These are phyloP conservation scores for Triticum dicoccoides DNA, from an alignment of 176 grass and related monocot species.

Conservation along the genomic window DNA sequence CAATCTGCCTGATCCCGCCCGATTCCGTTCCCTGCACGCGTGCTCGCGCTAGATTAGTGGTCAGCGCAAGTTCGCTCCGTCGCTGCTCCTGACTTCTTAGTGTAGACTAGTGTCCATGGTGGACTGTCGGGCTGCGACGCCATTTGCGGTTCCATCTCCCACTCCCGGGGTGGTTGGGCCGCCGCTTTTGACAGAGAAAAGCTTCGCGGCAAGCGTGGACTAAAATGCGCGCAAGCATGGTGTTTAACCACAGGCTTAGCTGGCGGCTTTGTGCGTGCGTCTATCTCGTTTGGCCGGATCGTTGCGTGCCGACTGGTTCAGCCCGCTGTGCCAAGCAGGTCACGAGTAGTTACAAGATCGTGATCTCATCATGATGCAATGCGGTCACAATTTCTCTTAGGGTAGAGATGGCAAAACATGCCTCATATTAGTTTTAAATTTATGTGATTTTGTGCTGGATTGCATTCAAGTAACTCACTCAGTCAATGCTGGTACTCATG, in stretches of 20 bases:
- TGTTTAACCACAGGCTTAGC: not conserved
- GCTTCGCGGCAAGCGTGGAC: not conserved
- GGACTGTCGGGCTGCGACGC: not conserved
- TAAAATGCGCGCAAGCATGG: slow-evolving; percentile 7
- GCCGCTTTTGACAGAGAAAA: not conserved
- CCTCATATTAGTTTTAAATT: not conserved
- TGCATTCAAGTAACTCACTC: not conserved
- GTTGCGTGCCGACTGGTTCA: not conserved
- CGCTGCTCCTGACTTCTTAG: not conserved
- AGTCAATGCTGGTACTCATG: not conserved
- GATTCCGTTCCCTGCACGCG: slow-evolving; percentile 18
- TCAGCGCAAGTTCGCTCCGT: not conserved
- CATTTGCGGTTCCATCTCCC: not conserved
- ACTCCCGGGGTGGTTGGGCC: not conserved
- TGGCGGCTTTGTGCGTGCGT: not conserved
- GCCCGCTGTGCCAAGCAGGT: not conserved
- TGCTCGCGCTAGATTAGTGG: not conserved
- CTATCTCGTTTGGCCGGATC: slow-evolving; percentile 28
- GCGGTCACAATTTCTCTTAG: not conserved
- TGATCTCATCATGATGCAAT: slow-evolving; percentile 30
- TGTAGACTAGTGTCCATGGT: not conserved
- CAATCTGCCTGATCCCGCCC: slow-evolving; percentile 26
- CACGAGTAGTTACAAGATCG: not conserved
- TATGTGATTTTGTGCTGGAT: not conserved
- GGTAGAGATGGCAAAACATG: not conserved